Evolutionary conservation across 2,329 filamentous ascomycete species (phyloP).

Genomic region (Amauroascus niger): DNA sequence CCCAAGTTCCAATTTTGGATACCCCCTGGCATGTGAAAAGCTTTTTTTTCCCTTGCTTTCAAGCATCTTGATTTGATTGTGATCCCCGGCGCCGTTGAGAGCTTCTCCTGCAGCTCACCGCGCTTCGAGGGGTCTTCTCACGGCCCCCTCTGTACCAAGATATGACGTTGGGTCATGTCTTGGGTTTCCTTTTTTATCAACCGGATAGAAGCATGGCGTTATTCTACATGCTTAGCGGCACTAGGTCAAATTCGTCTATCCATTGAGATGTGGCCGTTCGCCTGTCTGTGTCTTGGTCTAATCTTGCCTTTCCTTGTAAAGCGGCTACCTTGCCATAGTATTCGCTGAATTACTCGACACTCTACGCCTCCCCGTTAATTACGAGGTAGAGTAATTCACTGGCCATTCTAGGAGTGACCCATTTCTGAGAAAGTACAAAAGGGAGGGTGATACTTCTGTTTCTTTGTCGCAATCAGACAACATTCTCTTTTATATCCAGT

Average conservation of each 20-base stretch:
- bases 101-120: constrained; percentile 1
- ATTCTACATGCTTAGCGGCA: constrained; percentile 3
- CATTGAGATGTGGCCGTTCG: constrained; percentile 6
- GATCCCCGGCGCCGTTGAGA: constrained; percentile 6
- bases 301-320: neutral
- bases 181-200: neutral
- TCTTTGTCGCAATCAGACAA: neutral
- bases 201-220: neutral
- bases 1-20: neutral
- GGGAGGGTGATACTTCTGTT: neutral
- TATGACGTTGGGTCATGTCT: constrained; percentile 3
- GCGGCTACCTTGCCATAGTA: constrained; percentile 1
- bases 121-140: neutral
- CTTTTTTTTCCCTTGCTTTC: neutral
- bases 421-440: constrained; percentile 9
- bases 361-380: constrained; percentile 6
- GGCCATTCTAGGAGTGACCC: neutral
- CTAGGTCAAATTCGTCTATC: neutral
- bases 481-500: constrained; percentile 4
- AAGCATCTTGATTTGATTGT: constrained; percentile 2
- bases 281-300: neutral
- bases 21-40: constrained; percentile 2
- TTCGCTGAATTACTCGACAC: neutral
- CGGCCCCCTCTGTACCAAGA: neutral
- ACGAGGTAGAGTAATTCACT: neutral